A percentile compares a stretch with the other conserved stretches of the same genome.
Conservation (phyloP, 306 rosid genomes). For the Vigna reflexopilosa region DNA sequence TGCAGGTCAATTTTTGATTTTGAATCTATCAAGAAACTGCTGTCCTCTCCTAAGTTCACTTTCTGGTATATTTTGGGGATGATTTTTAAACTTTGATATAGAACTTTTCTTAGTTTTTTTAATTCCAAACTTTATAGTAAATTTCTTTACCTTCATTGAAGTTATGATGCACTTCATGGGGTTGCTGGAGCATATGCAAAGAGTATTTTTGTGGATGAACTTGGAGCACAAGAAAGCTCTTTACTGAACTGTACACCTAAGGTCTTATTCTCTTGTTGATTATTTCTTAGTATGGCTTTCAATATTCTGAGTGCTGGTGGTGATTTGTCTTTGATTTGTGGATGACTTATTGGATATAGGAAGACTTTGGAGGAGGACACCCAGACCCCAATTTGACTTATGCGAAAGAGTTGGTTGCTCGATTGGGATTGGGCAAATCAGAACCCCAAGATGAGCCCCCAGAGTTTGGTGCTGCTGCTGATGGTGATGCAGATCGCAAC, state of each 20-base stretch:
- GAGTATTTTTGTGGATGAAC: slow-evolving; percentile 94
- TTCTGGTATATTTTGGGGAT: slow-evolving; percentile 73
- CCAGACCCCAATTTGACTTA: slow-evolving; percentile 99
- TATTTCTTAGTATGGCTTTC: slow-evolving; percentile 11
- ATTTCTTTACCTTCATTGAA: slow-evolving; percentile 46
- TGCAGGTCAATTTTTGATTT: slow-evolving; percentile 95
- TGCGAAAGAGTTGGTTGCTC: slow-evolving; percentile 95
- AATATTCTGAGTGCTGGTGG: slow-evolving; percentile 26
- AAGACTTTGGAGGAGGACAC: slow-evolving; percentile 99
- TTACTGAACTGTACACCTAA: slow-evolving; percentile 90
- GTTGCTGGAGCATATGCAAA: slow-evolving; percentile 98
- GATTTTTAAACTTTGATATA: slow-evolving; percentile 37
- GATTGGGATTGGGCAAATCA: slow-evolving; percentile 92
- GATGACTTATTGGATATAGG: slow-evolving; percentile 63
- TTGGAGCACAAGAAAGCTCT: slow-evolving; percentile 95
- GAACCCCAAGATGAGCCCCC: slow-evolving; percentile 78
- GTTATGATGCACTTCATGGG: slow-evolving; percentile 90
- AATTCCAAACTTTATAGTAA: slow-evolving; percentile 29
- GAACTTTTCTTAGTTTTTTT: neutral
- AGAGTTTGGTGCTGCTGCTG: slow-evolving; percentile 99
- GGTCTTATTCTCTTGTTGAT: slow-evolving; percentile 58
- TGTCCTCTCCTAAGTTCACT: slow-evolving; percentile 84
- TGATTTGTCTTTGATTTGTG: slow-evolving; percentile 36
- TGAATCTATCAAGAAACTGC: slow-evolving; percentile 70
- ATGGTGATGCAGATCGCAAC: slow-evolving; percentile 99